These are phyloP conservation scores for Fistulifera solaris DNA, from an alignment of 108 stramenopile species.

Conservation along the genomic window DNA sequence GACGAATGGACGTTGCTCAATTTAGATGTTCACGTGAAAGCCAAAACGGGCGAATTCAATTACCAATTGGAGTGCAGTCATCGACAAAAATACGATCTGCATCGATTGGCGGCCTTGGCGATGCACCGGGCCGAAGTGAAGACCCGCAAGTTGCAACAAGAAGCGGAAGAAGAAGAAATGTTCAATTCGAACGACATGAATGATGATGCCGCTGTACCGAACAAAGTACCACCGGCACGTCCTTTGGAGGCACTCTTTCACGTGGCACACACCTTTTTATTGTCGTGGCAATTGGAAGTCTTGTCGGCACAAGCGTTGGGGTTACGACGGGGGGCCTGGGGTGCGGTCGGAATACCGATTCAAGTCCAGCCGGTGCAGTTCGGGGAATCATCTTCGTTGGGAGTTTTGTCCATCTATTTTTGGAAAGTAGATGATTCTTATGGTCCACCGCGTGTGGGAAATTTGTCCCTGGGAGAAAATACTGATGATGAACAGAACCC, in stretches of 20 bases:
- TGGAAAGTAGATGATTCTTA: slow-evolving; percentile 81
- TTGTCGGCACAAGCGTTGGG: slow-evolving; percentile 76
- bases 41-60: slow-evolving; percentile 83
- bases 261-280: slow-evolving; percentile 66
- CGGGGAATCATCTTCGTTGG: slow-evolving; percentile 34
- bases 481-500: slow-evolving; percentile 8
- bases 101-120: slow-evolving; percentile 66
- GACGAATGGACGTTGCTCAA: slow-evolving; percentile 63
- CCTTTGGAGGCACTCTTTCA: slow-evolving; percentile 69
- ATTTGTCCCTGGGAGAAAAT: slow-evolving; percentile 27
- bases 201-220: neutral
- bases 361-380: slow-evolving; percentile 70
- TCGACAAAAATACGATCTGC: slow-evolving; percentile 79
- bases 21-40: slow-evolving; percentile 52
- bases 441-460: slow-evolving; percentile 63
- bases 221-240: slow-evolving; percentile 23
- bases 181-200: neutral
- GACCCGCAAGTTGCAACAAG: slow-evolving; percentile 5
- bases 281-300: slow-evolving; percentile 78
- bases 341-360: slow-evolving; percentile 27
- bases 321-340: slow-evolving; percentile 71
- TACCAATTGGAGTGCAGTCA: slow-evolving; percentile 70
- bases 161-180: slow-evolving; percentile 8
- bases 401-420: slow-evolving; percentile 70
- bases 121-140: slow-evolving; percentile 64